Conservation (phyloP, 495 filamentous ascomycete genomes). For the Penicillium maclennaniae region DNA sequence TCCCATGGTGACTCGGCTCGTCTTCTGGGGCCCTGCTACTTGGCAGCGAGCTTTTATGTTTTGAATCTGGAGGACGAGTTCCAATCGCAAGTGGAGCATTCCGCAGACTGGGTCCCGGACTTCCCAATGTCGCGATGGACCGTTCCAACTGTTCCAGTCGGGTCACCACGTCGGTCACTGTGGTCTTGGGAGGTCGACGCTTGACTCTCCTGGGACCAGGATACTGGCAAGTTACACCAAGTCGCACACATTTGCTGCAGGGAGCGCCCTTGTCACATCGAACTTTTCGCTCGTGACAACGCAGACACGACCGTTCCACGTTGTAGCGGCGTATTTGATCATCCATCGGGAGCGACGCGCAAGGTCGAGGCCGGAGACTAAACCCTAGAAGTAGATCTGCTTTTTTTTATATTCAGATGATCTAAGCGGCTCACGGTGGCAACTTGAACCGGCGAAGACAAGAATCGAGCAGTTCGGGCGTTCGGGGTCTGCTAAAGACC, state of each 20-base stretch:
- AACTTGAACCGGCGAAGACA: background rate
- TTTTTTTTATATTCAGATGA: background rate
- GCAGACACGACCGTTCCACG: slow-evolving; percentile 33
- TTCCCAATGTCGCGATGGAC: slow-evolving; percentile 19
- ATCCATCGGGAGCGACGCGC: slow-evolving; percentile 1
- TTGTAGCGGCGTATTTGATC: slow-evolving; percentile 20
- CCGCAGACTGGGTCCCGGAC: background rate
- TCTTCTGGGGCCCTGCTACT: background rate
- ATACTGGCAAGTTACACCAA: slow-evolving; percentile 27
- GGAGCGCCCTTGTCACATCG: slow-evolving; percentile 32
- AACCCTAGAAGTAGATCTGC: background rate
- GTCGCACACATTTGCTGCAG: slow-evolving; percentile 26
- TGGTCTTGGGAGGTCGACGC: slow-evolving; percentile 22
- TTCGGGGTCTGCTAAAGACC: background rate
- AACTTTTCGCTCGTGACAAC: slow-evolving; percentile 37
- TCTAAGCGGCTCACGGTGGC: background rate
- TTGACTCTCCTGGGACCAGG: slow-evolving; percentile 28
- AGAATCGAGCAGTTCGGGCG: background rate
- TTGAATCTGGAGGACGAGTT: background rate
- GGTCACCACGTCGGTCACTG: slow-evolving; percentile 15
- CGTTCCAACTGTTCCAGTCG: slow-evolving; percentile 30
- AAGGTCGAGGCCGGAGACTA: background rate
- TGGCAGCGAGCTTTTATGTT: background rate
- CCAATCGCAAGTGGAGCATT: background rate
- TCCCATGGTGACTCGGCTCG: slow-evolving; percentile 8